Evolutionary conservation across 2,329 filamentous ascomycete genomes (phyloP), one percentile per base, ranked within the genome.

Genomic region (Pseudopyrenochaeta lycopersici): DNA sequence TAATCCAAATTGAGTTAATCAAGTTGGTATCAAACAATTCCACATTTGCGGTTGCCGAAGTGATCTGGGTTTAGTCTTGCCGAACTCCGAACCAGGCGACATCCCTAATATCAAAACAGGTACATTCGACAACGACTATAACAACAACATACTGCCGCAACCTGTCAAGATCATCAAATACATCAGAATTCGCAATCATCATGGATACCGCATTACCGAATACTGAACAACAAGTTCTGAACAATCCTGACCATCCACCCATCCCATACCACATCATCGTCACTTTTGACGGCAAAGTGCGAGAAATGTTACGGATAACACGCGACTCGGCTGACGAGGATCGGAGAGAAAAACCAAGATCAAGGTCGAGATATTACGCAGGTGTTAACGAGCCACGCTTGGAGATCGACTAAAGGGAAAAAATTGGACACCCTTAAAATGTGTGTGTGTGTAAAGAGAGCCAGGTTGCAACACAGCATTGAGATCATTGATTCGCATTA

Each of bases 191-290:
- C 9, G 4, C 23, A 39, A 23, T 23, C 36, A 39, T 21, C 18
- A 49, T 49, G 47, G 31, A 49, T 31, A 12, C 50, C 18, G 27
- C 39, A 47, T 42, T 43, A 6, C 46, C 61, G 5, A 38, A 56
- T 27, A 49, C 56, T n/a, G 46, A 43, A 12, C 53, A 46, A 10
- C 41, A 47, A 51, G 53, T 58, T 15, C 30, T 56, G 20, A 39
- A 21, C 18, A 52, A 50, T 2, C 42, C 47, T 23, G 39, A 41
- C 4, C 52, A 56, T 15, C 66, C 66, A 11, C 62, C 55, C n/a
- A 39, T 68, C 9, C 66, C 66, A 10, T 54, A 64, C 9, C 66
- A 67, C 21, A 68, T 68, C 46, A 64, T 68, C 46, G 66, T 68
- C 10, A 68, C 66, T 0, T 68, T 68, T 23, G 61, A 68, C 21